phyloP scores from a whole-genome alignment of 2,329 filamentous ascomycete species.

The Eutypa lata region DNA sequence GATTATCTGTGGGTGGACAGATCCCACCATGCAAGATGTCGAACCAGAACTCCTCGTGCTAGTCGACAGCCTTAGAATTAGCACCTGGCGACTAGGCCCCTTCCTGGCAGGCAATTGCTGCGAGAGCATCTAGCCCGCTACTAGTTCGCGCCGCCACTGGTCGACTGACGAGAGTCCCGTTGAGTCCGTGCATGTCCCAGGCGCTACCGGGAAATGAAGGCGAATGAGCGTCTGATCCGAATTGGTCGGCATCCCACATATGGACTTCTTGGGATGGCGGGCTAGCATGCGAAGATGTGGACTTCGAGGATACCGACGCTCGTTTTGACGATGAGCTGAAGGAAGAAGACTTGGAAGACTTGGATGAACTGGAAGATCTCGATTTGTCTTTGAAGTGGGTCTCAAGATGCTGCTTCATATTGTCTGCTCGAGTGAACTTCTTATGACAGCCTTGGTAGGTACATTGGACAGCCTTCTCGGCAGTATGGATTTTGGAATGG shows the following conservation, averaged over 20 bases:
- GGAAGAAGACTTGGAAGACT: conserved; percentile 26
- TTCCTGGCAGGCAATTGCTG: conserved; percentile 53
- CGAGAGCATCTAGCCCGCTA: conserved; percentile 53
- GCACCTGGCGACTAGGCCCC: conserved; percentile 26
- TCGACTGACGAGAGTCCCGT: conserved; percentile 43
- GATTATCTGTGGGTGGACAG: background rate
- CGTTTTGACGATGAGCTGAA: conserved; percentile 24
- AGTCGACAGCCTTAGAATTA: background rate
- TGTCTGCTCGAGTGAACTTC: conserved; percentile 78
- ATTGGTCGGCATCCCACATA: conserved; percentile 42
- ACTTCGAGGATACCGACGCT: conserved; percentile 29
- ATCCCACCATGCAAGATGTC: background rate
- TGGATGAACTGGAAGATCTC: conserved; percentile 37
- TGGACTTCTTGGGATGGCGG: conserved; percentile 27
- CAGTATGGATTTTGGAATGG: conserved; percentile 80
- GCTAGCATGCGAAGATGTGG: conserved; percentile 29
- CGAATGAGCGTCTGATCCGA: conserved; percentile 27
- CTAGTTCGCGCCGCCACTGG: conserved; percentile 40
- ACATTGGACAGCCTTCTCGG: conserved; percentile 72
- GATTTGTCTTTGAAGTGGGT: conserved; percentile 68
- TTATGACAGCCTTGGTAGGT: conserved; percentile 69
- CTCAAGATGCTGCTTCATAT: conserved; percentile 83
- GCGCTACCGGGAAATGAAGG: conserved; percentile 36
- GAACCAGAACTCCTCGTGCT: background rate
- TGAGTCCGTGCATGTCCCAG: conserved; percentile 47